A percentile compares a stretch with the other conserved stretches of the same genome.
These are phyloP conservation scores for Thalassiosira hispida DNA, from an alignment of 352 stramenopile genomes.

Conservation along the genomic window DNA sequence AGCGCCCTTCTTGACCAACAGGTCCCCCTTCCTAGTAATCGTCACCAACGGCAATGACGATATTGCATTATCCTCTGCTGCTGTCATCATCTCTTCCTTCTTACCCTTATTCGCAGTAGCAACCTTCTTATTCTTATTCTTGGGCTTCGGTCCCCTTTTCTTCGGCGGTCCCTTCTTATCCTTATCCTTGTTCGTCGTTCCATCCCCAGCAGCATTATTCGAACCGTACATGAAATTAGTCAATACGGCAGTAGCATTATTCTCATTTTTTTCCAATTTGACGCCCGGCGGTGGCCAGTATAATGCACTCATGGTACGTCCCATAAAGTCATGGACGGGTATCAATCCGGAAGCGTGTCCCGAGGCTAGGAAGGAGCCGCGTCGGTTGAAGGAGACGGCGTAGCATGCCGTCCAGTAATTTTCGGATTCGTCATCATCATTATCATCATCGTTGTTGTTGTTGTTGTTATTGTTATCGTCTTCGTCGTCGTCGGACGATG, in stretches of 20 bases:
- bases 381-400: conserved; percentile 68
- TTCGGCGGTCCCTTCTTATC: too few relatives aligned
- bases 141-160: not conserved
- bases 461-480: conserved; percentile 1
- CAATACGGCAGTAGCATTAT: not conserved
- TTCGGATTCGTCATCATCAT: conserved; percentile 16
- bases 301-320: conserved; percentile 59
- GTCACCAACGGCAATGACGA: not conserved
- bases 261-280: not conserved
- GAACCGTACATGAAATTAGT: not conserved
- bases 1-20: not conserved
- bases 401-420: conserved; percentile 68
- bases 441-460: conserved; percentile 20
- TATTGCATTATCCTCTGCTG: not conserved
- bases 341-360: conserved; percentile 72
- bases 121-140: conserved; percentile 1
- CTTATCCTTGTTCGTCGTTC: not conserved
- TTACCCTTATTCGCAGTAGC: not conserved
- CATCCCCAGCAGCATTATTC: not conserved
- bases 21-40: not conserved
- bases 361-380: conserved; percentile 65
- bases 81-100: not conserved
- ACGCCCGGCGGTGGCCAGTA: conserved; percentile 52
- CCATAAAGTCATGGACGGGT: conserved; percentile 60
- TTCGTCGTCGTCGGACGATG: conserved; percentile 2